Evolutionary conservation across 257 asterid genomes (phyloP).

Genomic region (Gentiana macrophylla): DNA sequence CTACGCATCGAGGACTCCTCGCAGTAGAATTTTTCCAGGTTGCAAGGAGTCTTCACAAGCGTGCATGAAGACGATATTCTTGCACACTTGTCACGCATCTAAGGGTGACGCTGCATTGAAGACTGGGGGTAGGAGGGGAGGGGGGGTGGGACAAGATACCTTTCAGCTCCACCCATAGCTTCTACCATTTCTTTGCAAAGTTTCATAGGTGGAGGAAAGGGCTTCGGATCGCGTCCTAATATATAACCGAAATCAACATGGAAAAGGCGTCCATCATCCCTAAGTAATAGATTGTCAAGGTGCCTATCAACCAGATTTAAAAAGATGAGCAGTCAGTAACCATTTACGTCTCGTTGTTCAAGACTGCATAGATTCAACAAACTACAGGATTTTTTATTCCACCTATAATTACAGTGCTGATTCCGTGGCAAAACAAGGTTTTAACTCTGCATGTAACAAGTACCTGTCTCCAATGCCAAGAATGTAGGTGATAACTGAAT

Average conservation of each 20-base stretch:
- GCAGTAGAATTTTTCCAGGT: no score
- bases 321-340: background rate
- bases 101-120: no score
- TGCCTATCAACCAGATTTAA: constrained; percentile 45
- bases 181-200: constrained; percentile 99
- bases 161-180: constrained; percentile 99
- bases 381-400: no score
- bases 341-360: background rate
- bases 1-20: no score
- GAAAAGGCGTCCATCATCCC: constrained; percentile 94
- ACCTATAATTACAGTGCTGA: no score
- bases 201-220: constrained; percentile 99
- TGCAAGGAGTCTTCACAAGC: no score
- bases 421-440: no score
- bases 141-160: constrained; percentile 24
- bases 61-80: no score
- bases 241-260: constrained; percentile 96
- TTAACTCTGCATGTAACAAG: constrained; percentile 1
- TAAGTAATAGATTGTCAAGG: constrained; percentile 89
- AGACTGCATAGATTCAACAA: no score
- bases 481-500: constrained; percentile 95
- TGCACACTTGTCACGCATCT: no score
- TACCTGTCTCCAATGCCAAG: constrained; percentile 98
- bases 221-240: constrained; percentile 96
- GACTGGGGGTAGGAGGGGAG: no score